Evolutionary conservation across 148 eudicot species (phyloP).

Genomic region (Cornus florida): DNA sequence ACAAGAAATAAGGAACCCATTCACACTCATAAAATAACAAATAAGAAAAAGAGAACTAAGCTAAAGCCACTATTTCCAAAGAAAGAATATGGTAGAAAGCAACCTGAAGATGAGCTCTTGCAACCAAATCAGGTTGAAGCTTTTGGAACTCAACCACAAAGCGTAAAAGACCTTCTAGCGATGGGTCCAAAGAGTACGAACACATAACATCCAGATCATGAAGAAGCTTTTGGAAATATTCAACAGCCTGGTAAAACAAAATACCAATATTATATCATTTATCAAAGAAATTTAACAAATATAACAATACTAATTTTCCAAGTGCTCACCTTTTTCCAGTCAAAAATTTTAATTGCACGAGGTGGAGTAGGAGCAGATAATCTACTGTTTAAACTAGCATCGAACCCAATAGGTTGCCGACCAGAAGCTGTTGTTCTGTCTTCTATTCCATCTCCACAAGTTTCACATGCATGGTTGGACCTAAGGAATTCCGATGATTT

Average conservation of each 20-base stretch:
- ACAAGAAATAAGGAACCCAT: not conserved
- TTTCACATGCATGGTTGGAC: slow-evolving; percentile 40
- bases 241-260: slow-evolving; percentile 62
- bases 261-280: slow-evolving; percentile 5
- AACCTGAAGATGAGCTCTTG: slow-evolving; percentile 94
- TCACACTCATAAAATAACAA: not conserved
- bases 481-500: slow-evolving; percentile 63
- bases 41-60: not conserved
- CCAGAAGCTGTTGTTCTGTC: slow-evolving; percentile 88
- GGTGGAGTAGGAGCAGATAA: slow-evolving; percentile 96
- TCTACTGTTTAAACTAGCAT: slow-evolving; percentile 82
- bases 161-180: slow-evolving; percentile 61
- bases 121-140: slow-evolving; percentile 88
- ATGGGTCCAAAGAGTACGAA: slow-evolving; percentile 67
- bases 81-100: slow-evolving; percentile 17
- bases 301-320: not conserved
- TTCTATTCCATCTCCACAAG: slow-evolving; percentile 32
- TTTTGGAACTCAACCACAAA: slow-evolving; percentile 87
- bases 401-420: slow-evolving; percentile 85
- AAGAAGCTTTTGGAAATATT: slow-evolving; percentile 89
- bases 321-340: slow-evolving; percentile 82
- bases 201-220: slow-evolving; percentile 81
- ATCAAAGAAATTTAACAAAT: not conserved
- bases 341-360: slow-evolving; percentile 77
- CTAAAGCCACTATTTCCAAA: not conserved